phyloP scores from a whole-genome alignment of 129 eudicot species.

The Arctium minus region DNA sequence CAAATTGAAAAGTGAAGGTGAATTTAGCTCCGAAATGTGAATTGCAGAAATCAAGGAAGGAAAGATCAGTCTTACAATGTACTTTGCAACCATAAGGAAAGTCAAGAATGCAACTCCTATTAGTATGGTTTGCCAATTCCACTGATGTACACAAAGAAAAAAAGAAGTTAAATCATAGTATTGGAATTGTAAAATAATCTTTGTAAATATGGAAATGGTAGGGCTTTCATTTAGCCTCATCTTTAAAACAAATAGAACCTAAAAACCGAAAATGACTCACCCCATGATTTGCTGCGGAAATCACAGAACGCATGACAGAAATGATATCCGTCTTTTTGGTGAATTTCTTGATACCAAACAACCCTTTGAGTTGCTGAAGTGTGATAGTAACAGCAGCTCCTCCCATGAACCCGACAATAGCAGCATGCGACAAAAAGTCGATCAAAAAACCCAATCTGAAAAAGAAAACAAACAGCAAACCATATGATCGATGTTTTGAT shows the following conservation, averaged over 20 bases:
- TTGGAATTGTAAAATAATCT: not conserved
- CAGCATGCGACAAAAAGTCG: constrained; percentile 86
- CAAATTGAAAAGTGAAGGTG: not conserved
- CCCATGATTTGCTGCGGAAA: constrained; percentile 46
- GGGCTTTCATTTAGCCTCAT: not conserved
- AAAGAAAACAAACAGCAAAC: not conserved
- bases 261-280: constrained; percentile 27
- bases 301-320: constrained; percentile 68
- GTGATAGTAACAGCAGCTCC: constrained; percentile 79
- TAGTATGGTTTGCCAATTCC: constrained; percentile 78
- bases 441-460: constrained; percentile 80
- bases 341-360: constrained; percentile 62
- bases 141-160: constrained; percentile 35
- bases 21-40: constrained; percentile 10
- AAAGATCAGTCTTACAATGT: constrained; percentile 49
- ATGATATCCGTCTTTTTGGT: constrained; percentile 67
- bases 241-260: not conserved
- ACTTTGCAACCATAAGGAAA: constrained; percentile 60
- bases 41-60: constrained; percentile 11
- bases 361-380: constrained; percentile 79
- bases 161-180: not conserved
- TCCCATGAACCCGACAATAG: constrained; percentile 85
- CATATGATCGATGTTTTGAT: not conserved
- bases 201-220: not conserved
- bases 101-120: constrained; percentile 65